Conservation (phyloP, 1,284 basidiomycete species). For the Irpex sp. region DNA sequence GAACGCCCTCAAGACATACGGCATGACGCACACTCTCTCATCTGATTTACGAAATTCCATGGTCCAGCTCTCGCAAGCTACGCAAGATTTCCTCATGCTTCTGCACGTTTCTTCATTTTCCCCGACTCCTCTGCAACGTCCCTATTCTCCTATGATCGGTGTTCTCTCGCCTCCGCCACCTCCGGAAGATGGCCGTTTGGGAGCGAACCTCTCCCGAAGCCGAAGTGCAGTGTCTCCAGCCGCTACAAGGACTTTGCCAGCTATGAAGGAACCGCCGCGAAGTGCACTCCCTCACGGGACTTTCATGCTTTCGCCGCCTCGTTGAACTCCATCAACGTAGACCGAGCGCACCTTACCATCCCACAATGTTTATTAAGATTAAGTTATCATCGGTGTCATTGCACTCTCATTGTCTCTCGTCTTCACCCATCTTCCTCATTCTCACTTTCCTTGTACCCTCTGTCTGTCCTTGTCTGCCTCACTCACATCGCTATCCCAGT, state of each 20-base stretch:
- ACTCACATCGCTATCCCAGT: neutral
- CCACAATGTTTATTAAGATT: neutral
- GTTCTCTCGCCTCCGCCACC: conserved; percentile 14
- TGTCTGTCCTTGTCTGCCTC: neutral
- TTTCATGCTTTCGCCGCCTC: conserved; percentile 34
- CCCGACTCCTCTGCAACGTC: conserved; percentile 46
- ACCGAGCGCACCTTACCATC: neutral
- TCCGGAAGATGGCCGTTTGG: conserved; percentile 39
- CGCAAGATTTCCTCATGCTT: conserved; percentile 76
- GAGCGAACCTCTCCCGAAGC: conserved; percentile 57
- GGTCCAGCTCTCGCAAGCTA: conserved; percentile 69
- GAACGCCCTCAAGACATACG: conserved; percentile 58
- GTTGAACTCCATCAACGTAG: neutral
- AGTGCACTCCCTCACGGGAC: conserved; percentile 46
- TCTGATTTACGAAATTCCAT: conserved; percentile 59
- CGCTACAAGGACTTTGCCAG: conserved; percentile 36
- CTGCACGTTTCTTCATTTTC: conserved; percentile 79
- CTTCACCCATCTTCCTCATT: neutral
- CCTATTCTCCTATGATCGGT: conserved; percentile 55
- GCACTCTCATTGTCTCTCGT: neutral
- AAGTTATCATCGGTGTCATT: conserved; percentile 7
- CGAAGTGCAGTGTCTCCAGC: conserved; percentile 49
- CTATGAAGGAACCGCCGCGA: conserved; percentile 41
- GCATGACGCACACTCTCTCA: conserved; percentile 51
- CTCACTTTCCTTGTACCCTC: neutral